These are phyloP conservation scores for Colletotrichum horii DNA, from an alignment of 2,329 filamentous ascomycete species.

Conservation along the genomic window DNA sequence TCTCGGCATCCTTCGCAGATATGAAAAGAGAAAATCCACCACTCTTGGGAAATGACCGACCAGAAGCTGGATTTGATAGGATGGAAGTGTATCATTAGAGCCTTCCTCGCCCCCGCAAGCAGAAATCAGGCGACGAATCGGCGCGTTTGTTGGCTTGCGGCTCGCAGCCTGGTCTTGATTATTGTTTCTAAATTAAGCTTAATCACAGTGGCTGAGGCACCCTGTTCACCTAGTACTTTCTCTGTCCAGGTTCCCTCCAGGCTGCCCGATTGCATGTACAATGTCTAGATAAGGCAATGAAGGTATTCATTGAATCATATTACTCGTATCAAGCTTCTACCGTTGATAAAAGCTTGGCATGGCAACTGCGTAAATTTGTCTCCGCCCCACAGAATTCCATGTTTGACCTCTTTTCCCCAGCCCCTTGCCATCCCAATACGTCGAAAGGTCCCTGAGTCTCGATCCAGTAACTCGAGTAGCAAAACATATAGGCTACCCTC, in stretches of 20 bases:
- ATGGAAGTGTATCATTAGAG: background rate
- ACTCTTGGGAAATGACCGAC: background rate
- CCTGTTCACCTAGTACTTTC: background rate
- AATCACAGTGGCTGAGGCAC: background rate
- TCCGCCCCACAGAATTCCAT: background rate
- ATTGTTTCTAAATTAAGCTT: background rate
- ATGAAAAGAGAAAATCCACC: background rate
- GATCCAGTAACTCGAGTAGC: background rate
- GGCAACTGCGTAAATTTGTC: background rate
- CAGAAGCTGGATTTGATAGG: background rate
- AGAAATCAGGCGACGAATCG: background rate
- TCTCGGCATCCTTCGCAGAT: background rate
- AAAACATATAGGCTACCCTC: background rate
- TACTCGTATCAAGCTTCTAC: background rate
- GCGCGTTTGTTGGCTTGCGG: background rate
- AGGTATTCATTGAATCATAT: background rate
- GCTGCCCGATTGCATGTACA: background rate
- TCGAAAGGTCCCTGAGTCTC: background rate
- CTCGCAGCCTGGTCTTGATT: background rate
- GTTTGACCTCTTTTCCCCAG: background rate
- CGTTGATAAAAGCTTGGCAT: background rate
- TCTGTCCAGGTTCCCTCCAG: background rate
- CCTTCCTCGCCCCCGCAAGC: background rate
- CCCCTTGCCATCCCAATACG: background rate
- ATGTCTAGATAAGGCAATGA: no score